A percentile compares a stretch with the other conserved stretches of the same genome.
Evolutionary conservation across 306 rosid genomes (phyloP).

Genomic region (Rosa chinensis): DNA sequence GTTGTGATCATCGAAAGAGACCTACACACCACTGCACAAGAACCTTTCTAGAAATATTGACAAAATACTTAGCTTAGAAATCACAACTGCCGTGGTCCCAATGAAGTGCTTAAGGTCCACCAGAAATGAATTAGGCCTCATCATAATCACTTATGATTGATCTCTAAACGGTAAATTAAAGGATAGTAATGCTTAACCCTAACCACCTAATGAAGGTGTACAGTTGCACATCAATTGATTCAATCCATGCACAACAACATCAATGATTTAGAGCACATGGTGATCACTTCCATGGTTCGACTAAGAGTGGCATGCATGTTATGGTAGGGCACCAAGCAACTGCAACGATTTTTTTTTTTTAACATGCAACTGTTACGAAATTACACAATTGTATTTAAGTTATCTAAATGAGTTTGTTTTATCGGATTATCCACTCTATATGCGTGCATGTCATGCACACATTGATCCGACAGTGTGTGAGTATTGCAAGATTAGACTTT

Average conservation of each 20-base stretch:
- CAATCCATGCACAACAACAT: background rate
- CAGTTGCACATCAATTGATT: background rate
- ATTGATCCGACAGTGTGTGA: no score
- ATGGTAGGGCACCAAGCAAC: constrained; percentile 2
- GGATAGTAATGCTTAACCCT: background rate
- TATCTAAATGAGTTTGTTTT: background rate
- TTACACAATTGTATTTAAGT: background rate
- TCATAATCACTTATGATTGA: constrained; percentile 16
- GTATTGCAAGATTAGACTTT: no score
- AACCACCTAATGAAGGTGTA: background rate
- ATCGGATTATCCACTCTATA: no score
- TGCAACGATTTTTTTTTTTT: no score
- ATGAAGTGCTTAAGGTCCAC: background rate
- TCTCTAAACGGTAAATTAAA: background rate
- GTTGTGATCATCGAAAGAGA: background rate
- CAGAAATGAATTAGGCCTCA: background rate
- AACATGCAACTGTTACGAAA: background rate
- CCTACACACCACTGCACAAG: background rate
- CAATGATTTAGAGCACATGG: constrained; percentile 4
- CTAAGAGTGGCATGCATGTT: background rate
- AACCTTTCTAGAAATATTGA: background rate
- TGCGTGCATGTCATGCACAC: no score
- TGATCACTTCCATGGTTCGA: background rate
- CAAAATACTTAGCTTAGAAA: constrained; percentile 47
- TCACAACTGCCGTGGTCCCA: constrained; percentile 35